Conservation (phyloP, 495 filamentous ascomycete genomes). For the Daldinia childiae region DNA sequence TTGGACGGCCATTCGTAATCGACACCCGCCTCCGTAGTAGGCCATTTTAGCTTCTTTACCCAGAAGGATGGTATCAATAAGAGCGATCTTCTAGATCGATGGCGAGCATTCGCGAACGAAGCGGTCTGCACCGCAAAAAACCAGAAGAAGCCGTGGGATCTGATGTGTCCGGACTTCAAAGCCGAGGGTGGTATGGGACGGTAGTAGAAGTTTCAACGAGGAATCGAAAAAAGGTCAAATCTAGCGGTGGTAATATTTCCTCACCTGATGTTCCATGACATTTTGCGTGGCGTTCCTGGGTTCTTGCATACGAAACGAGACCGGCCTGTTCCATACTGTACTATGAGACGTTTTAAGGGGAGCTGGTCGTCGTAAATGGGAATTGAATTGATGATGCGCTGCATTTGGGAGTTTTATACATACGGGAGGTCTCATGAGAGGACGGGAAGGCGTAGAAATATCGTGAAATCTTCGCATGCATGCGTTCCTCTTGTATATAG, state of each 20-base stretch:
- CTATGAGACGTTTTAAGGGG: not conserved
- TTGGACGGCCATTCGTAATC: slow-evolving; percentile 54
- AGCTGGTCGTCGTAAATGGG: not conserved
- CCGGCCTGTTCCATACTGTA: slow-evolving; percentile 4
- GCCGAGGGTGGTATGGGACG: slow-evolving; percentile 22
- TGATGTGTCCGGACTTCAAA: slow-evolving; percentile 32
- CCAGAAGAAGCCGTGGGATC: slow-evolving; percentile 43
- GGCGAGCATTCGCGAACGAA: slow-evolving; percentile 62
- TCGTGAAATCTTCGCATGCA: not conserved
- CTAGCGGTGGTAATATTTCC: slow-evolving; percentile 6
- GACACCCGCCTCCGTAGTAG: slow-evolving; percentile 63
- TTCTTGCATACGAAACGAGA: slow-evolving; percentile 36
- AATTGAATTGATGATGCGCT: slow-evolving; percentile 6
- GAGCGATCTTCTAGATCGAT: slow-evolving; percentile 62
- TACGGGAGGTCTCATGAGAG: not conserved
- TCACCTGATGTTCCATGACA: slow-evolving; percentile 24
- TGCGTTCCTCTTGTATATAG: slow-evolving; percentile 3
- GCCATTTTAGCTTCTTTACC: slow-evolving; percentile 59
- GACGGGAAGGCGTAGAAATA: not conserved
- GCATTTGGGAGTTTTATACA: slow-evolving; percentile 13
- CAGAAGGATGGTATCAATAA: slow-evolving; percentile 53
- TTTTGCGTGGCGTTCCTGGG: slow-evolving; percentile 38
- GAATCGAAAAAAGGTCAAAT: slow-evolving; percentile 5
- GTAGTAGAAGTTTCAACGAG: not conserved
- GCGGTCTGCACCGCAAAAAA: slow-evolving; percentile 44